Conservation (phyloP, 2,329 filamentous ascomycete species). For the Magnaporthiopsis rhizophila region DNA sequence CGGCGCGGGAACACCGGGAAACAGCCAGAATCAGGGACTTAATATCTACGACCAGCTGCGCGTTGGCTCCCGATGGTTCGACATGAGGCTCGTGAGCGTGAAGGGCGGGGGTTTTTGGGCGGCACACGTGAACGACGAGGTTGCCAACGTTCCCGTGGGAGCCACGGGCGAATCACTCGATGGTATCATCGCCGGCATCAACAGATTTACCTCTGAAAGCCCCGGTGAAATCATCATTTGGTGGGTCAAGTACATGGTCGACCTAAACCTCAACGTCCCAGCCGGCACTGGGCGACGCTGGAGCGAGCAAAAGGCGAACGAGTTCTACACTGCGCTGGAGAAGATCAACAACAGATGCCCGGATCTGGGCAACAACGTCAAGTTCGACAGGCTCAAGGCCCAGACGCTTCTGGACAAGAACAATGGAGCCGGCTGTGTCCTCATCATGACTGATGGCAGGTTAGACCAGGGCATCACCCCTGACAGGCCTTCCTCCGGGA, state of each 20-base stretch:
- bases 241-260: conserved; percentile 1
- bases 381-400: not conserved
- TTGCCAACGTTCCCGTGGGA: not conserved
- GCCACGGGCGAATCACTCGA: not conserved
- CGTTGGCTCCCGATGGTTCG: conserved; percentile 38
- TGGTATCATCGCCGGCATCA: not conserved
- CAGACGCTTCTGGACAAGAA: not conserved
- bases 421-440: not conserved
- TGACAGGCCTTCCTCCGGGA: not conserved
- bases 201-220: not conserved
- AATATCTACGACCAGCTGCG: conserved; percentile 36
- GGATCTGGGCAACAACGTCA: not conserved
- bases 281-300: not conserved
- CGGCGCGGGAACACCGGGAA: conserved; percentile 27
- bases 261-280: not conserved
- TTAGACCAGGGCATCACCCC: not conserved
- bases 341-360: not conserved
- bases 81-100: conserved; percentile 34
- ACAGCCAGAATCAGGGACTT: conserved; percentile 37
- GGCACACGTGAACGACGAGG: not conserved
- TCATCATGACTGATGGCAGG: not conserved
- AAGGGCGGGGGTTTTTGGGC: not conserved
- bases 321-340: not conserved
- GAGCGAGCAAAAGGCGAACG: not conserved
- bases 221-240: not conserved